Percentiles rank a stretch among this genome's conserved stretches.
These are phyloP conservation scores for Neurospora sp. DNA, from an alignment of 495 filamentous ascomycete species.

Conservation along the genomic window DNA sequence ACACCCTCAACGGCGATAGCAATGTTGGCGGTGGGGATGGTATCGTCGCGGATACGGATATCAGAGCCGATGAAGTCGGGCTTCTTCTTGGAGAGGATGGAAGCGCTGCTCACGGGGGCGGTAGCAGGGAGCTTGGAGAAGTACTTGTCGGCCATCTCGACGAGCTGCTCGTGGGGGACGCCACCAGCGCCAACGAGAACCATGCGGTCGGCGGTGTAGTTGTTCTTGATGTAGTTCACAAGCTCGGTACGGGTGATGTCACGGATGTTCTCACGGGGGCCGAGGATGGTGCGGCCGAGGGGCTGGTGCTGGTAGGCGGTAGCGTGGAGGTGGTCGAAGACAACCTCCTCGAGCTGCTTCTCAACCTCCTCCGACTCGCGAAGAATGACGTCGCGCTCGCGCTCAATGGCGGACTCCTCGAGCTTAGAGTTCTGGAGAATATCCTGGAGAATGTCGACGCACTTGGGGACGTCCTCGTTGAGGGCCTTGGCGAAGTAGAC, in stretches of 20 bases:
- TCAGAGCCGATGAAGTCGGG: slow-evolving; percentile 96
- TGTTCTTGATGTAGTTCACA: slow-evolving; percentile 91
- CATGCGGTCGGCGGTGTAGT: slow-evolving; percentile 99
- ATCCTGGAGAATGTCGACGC: slow-evolving; percentile 95
- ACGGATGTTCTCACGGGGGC: slow-evolving; percentile 95
- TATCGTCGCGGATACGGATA: slow-evolving; percentile 89
- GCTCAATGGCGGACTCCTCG: slow-evolving; percentile 83
- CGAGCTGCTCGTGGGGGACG: slow-evolving; percentile 84
- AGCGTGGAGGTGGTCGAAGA: slow-evolving; percentile 98
- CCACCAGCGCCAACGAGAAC: slow-evolving; percentile 94
- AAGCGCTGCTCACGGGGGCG: slow-evolving; percentile 59
- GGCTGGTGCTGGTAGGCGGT: slow-evolving; percentile 95
- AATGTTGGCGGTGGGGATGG: slow-evolving; percentile 90
- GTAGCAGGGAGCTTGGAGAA: slow-evolving; percentile 67
- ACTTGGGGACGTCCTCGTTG: slow-evolving; percentile 90
- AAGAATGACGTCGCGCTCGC: slow-evolving; percentile 95
- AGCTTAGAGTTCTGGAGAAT: slow-evolving; percentile 99
- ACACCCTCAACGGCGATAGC: slow-evolving; percentile 98
- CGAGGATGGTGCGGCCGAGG: slow-evolving; percentile 93
- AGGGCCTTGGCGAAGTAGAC: slow-evolving; percentile 99
- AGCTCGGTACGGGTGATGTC: slow-evolving; percentile 88
- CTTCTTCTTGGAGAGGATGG: slow-evolving; percentile 67
- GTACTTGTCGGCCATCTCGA: slow-evolving; percentile 93
- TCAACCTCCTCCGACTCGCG: slow-evolving; percentile 99
- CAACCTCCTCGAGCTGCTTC: slow-evolving; percentile 98